Percentiles rank a stretch among this genome's conserved stretches.
phyloP scores from a whole-genome alignment of 352 stramenopile species.

The Phytophthora capsici region DNA sequence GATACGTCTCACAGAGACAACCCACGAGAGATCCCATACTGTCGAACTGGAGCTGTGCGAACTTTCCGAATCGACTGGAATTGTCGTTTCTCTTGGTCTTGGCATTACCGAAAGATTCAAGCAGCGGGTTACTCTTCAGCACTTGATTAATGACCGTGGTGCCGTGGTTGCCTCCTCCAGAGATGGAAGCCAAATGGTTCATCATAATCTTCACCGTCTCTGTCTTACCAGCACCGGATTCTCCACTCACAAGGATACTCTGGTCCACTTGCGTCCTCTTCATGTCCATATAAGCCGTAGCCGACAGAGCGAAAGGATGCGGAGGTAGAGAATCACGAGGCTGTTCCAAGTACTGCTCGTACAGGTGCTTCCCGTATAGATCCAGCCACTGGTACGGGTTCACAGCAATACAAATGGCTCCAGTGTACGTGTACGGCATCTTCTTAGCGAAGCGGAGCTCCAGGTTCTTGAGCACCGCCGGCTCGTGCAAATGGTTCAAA shows the following conservation, averaged over 20 bases:
- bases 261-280: constrained; percentile 83
- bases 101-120: constrained; percentile 83
- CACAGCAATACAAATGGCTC: constrained; percentile 81
- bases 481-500: constrained; percentile 83
- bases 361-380: constrained; percentile 72
- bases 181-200: constrained; percentile 84
- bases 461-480: constrained; percentile 79
- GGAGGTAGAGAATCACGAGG: constrained; percentile 62
- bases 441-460: constrained; percentile 71
- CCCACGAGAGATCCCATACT: constrained; percentile 62
- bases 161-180: constrained; percentile 63
- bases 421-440: constrained; percentile 85
- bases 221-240: constrained; percentile 93
- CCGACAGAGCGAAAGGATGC: constrained; percentile 79
- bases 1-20: constrained; percentile 90
- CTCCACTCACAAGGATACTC: constrained; percentile 85
- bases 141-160: constrained; percentile 84
- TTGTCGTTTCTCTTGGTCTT: constrained; percentile 90
- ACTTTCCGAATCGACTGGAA: constrained; percentile 82
- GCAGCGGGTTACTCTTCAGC: constrained; percentile 75
- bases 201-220: constrained; percentile 96
- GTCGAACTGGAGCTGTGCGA: constrained; percentile 84
- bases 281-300: constrained; percentile 75
- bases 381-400: constrained; percentile 87
- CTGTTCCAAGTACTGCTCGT: constrained; percentile 65